These are phyloP conservation scores for Amoebophrya sp. DNA, from an alignment of 169 alveolate genomes.

Conservation along the genomic window DNA sequence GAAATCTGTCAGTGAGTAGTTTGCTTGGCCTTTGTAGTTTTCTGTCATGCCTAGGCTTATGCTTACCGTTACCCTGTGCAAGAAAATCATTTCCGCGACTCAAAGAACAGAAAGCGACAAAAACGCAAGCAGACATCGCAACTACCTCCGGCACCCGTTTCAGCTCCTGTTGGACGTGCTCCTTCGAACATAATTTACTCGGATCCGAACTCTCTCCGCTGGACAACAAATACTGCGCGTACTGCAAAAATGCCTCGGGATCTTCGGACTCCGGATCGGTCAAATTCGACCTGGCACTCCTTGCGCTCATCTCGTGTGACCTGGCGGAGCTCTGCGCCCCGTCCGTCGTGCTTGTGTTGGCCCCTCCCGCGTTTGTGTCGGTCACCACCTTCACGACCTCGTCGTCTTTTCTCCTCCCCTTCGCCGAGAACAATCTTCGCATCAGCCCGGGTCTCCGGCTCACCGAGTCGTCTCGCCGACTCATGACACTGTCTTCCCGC, in stretches of 20 bases:
- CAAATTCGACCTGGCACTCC: too few relatives aligned
- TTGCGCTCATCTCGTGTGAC: not conserved
- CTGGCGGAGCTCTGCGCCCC: not conserved
- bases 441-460: not conserved
- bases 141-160: not conserved
- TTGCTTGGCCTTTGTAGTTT: too few relatives aligned
- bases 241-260: not conserved
- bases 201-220: too few relatives aligned
- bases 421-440: not conserved
- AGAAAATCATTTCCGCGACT: too few relatives aligned
- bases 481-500: not conserved
- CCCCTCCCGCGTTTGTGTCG: not conserved
- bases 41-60: too few relatives aligned
- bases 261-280: not conserved
- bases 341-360: not conserved
- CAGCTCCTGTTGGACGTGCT: not conserved
- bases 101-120: too few relatives aligned
- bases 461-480: not conserved
- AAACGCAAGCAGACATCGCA: too few relatives aligned
- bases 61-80: too few relatives aligned
- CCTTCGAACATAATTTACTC: not conserved
- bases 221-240: not conserved
- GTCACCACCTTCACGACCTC: not conserved
- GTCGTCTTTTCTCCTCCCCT: not conserved
- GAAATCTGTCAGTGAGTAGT: too few relatives aligned